Base-by-base conservation (phyloP, 768 basidiomycete species). In the Tulasnella sp. region DNA sequence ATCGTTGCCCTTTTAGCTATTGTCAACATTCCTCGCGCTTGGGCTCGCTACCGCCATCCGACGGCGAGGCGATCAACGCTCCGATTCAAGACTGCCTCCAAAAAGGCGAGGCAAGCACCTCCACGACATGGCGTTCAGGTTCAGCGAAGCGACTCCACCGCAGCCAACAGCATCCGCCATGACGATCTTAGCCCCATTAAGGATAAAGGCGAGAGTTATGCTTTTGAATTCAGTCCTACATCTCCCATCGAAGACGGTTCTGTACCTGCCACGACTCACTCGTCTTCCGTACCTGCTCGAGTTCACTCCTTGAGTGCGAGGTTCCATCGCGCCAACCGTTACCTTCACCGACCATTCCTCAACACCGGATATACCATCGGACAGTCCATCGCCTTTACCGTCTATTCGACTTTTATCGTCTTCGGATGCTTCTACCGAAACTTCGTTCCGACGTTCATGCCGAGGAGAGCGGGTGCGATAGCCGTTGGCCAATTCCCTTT, bases 401-500 rank as follows among this genome's bases (percentile, higher is more conserved):
- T 67, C 38, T 78, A 77, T 58, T 37, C 77, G 22, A 52, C 37
- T 17, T 42, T 78, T 15, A 75, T 78, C 40, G 36, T 37, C 29
- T 45, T 78, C 31, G 73, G 40, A 11, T 39, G 68, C 58, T 68
- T 78, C 36, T 67, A 76, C 45, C 34, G 68, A 4, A 58, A n/a
- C 25, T 64, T 64, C 58, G n/a, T 78, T 49, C 77, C 77, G 25
- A 64, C 58, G 25, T 42, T 40, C 37, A 58, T 34, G 25, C 75
- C 75, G 7, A 38, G 71, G 25, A 22, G 40, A 34, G 67, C 64
- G 17, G 64, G 75, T 15, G 70, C 75, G 39, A 36, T 73, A 15
- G 38, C 52, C 36, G 29, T 77, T 37, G 40, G 78, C 14, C 78
- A 78, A 42, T 17, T 78, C 37, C 78, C 78, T 17, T 37, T 77